Percentiles rank a stretch among this genome's conserved stretches.
Evolutionary conservation across 2,329 filamentous ascomycete genomes (phyloP).

Genomic region (Harringtonia lauricola): DNA sequence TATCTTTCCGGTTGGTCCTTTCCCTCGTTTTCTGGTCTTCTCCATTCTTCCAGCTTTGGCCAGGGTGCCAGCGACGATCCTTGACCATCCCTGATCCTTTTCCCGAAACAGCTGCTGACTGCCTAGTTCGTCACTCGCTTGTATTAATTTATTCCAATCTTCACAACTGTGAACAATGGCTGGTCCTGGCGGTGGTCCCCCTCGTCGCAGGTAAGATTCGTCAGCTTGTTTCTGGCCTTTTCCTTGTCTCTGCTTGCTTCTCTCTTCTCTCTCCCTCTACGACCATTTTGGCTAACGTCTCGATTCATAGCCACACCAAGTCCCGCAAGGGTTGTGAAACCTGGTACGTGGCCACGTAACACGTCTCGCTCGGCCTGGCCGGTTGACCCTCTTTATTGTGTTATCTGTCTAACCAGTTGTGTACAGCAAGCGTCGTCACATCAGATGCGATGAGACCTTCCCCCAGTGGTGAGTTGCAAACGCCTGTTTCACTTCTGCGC

Average conservation of each 20-base stretch:
- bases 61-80: too few relatives aligned
- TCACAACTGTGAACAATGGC: slow-evolving; percentile 55
- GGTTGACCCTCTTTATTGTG: slow-evolving; percentile 4
- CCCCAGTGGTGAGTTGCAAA: slow-evolving; percentile 70
- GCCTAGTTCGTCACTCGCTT: slow-evolving; percentile 10
- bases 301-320: slow-evolving; percentile 99
- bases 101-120: neutral
- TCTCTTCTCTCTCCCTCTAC: neutral
- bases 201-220: slow-evolving; percentile 48
- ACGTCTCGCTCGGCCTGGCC: neutral
- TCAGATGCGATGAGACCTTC: slow-evolving; percentile 94
- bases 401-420: slow-evolving; percentile 10
- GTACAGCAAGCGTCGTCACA: slow-evolving; percentile 82
- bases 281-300: too few relatives aligned
- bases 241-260: neutral
- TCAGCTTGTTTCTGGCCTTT: neutral
- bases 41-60: neutral
- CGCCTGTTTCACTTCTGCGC: too few relatives aligned
- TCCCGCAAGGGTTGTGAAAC: slow-evolving; percentile 97
- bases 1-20: neutral
- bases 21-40: neutral
- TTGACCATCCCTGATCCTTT: too few relatives aligned
- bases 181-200: slow-evolving; percentile 88
- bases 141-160: slow-evolving; percentile 16
- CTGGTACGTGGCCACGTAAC: slow-evolving; percentile 39